phyloP scores from a whole-genome alignment of 805 yeast species.

The Candida insectalens region DNA sequence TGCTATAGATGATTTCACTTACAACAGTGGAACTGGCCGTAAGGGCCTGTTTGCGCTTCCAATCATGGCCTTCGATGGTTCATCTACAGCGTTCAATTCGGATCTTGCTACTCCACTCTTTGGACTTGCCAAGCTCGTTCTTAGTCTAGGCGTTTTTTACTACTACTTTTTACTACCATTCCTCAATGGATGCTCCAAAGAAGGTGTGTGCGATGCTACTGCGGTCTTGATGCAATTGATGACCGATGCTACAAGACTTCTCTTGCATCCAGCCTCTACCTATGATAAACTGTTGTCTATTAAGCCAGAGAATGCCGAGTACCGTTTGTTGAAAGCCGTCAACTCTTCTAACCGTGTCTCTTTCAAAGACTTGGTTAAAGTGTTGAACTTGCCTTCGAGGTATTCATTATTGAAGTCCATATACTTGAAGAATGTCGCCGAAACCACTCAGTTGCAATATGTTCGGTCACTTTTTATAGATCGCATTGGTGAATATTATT shows the following conservation, averaged over 20 bases:
- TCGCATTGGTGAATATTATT: constrained; percentile 12
- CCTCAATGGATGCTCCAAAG: background rate
- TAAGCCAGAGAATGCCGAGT: constrained; percentile 9
- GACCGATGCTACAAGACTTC: background rate
- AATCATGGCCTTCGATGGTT: constrained; percentile 16
- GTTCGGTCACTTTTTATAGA: constrained; percentile 6
- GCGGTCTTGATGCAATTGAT: background rate
- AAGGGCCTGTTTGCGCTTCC: constrained; percentile 23
- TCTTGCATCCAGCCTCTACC: constrained; percentile 9
- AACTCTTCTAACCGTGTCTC: background rate
- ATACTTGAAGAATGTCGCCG: constrained; percentile 10
- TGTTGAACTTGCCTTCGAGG: constrained; percentile 6
- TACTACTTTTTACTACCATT: constrained; percentile 12
- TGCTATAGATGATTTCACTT: constrained; percentile 37
- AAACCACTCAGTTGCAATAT: constrained; percentile 5
- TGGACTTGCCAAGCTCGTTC: constrained; percentile 18
- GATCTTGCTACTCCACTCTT: constrained; percentile 15
- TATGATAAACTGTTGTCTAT: constrained; percentile 7
- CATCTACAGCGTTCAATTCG: constrained; percentile 11
- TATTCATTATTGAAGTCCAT: constrained; percentile 14
- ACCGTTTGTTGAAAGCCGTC: constrained; percentile 6
- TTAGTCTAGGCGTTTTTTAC: constrained; percentile 14
- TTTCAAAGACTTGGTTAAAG: constrained; percentile 4
- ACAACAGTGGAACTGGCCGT: constrained; percentile 9
- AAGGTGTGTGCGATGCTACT: background rate